Evolutionary conservation across 2,329 filamentous ascomycete species (phyloP), one percentile per base, ranked within the genome.

Genomic region (Fusarium anguioides): DNA sequence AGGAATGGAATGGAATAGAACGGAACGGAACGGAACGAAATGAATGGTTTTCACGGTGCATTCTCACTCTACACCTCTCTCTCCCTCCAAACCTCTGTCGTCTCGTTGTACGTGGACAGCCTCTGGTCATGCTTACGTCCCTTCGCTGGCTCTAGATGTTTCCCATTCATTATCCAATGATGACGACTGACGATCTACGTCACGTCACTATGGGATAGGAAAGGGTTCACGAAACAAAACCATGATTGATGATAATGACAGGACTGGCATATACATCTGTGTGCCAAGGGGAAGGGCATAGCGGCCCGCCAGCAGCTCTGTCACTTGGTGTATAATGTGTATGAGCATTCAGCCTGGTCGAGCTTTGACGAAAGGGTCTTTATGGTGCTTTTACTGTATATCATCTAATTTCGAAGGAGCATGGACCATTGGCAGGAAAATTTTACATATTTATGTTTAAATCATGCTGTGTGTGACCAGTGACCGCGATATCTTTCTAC

Each of bases 331-430:
- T 63, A 40, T 55, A 27, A 51, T 68, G 60, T 61, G 41, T 61
- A 40, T 61, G 50, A 53, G 51, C 51, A 46, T 39, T 53, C 46
- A 33, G 61, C 45, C 41, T 66, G 48, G 70, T 51, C 54, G 60
- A 68, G 64, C 64, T 68, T 60, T 62, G 56, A 69, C 54, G 49
- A 58, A 58, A 61, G 37, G 63, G 59, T 59, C 67, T 66, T 60
- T 31, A 59, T 58, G 61, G 68, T 72, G 69, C 50, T 62, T 72
- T 67, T 70, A 51, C 60, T 72, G 68, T 74, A 64, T 68, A 68
- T 71, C 72, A 73, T 74, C 72, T 74, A 71, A 68, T 67, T 73
- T 70, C 63, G 53, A 73, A 54, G 57, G 63, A 66, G 56, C 57
- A 73, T 51, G 66, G 48, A 63, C 60, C 61, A 64, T 55, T 73